Evolutionary conservation across 345 rosid species (phyloP), one percentile per base, ranked within the genome.

Genomic region (Populus deltoides): DNA sequence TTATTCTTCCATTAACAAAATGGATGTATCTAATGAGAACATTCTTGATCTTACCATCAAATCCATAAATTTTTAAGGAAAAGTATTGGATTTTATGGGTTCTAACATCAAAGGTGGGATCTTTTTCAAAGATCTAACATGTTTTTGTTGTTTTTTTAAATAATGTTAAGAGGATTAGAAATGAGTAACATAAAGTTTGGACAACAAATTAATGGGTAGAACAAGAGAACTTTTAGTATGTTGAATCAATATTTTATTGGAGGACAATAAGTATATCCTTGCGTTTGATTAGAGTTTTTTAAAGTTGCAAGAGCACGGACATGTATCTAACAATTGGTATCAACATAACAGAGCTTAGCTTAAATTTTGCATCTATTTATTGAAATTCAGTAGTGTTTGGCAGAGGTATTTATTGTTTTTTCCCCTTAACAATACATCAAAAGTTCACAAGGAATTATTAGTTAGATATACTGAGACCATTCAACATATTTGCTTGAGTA

Each of bases 211-310:
- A 86, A 76, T 81, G 80, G 3, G 68, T 18, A 63, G 68, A 89
- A 68, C 78, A 87, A 94, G 79, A 87, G 97, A 86, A 97, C 87
- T 22, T 85, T 94, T 27, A 75, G 93, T 75, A 88, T 84, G 68
- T 86, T 92, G 63, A 88, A 88, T 77, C 92, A 92, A 74, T 85
- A 85, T 80, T 73, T 90, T 10, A 81, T 83, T 25, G 36, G 36
- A 33, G 90, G 87, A 70, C 81, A 86, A 75, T 83, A 76, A 80
- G 82, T 81, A n/a, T 86, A 86, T 70, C 90, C 93, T 71, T 86
- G 88, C 80, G 83, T 88, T 90, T 80, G 87, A 84, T 83, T 87
- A 92, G 85, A 87, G 94, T 33, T 33, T 33, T 33, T 33, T 33
- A 85, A 83, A 79, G 78, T 77, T 86, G 68, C 69, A 87, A 33